Conservation (phyloP, 192 early-diverging fungal species). For the Umbelopsis vinacea region DNA sequence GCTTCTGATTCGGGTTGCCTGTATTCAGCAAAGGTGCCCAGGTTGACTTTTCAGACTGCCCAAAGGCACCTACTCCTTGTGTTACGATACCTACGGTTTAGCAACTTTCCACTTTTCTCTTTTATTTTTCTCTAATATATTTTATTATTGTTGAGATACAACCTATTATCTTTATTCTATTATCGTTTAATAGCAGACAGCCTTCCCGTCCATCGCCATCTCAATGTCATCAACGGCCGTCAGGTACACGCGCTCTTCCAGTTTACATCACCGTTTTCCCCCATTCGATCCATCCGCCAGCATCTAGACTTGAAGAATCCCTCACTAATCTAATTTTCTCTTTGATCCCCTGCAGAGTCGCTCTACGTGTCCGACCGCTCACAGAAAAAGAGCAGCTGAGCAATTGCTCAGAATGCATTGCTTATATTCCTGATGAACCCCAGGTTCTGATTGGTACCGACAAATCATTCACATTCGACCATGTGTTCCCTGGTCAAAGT, state of each 20-base stretch:
- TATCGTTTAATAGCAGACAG: too few relatives aligned
- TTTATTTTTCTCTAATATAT: slow-evolving; percentile 23
- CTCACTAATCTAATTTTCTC: neutral
- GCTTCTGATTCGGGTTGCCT: neutral
- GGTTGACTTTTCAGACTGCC: neutral
- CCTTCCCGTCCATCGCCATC: neutral
- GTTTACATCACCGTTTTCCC: neutral
- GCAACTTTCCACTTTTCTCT: slow-evolving; percentile 21
- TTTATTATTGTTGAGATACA: slow-evolving; percentile 14
- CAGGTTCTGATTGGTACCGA: slow-evolving; percentile 69
- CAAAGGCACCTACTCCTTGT: slow-evolving; percentile 6
- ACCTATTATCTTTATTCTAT: neutral
- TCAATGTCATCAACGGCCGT: slow-evolving; percentile 40
- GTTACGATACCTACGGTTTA: neutral
- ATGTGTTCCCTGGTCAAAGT: slow-evolving; percentile 63
- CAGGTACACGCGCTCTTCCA: slow-evolving; percentile 41
- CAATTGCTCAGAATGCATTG: slow-evolving; percentile 63
- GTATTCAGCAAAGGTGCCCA: slow-evolving; percentile 7
- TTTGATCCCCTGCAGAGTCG: slow-evolving; percentile 56
- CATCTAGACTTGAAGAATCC: neutral
- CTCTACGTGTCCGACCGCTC: slow-evolving; percentile 79
- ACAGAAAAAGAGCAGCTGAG: slow-evolving; percentile 71
- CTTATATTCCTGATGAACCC: slow-evolving; percentile 60
- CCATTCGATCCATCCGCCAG: slow-evolving; percentile 32
- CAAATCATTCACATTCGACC: slow-evolving; percentile 72